A percentile compares a stretch with the other conserved stretches of the same genome.
Conservation (phyloP, 2,329 filamentous ascomycete genomes). For the Albifimbria verrucaria region DNA sequence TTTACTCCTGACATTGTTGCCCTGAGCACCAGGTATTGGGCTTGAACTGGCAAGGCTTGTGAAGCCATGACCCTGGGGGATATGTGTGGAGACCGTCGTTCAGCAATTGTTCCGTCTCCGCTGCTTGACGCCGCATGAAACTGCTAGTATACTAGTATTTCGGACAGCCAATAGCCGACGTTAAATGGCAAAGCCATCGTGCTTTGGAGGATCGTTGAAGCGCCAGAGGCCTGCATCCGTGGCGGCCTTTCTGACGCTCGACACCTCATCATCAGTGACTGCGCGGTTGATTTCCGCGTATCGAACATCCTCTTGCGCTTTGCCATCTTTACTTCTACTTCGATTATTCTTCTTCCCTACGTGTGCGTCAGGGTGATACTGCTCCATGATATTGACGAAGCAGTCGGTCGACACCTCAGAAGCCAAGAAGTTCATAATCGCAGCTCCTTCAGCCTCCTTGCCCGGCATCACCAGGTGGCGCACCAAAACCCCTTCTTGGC, state of each 20-base stretch:
- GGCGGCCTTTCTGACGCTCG: conserved; percentile 63
- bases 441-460: conserved; percentile 66
- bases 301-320: conserved; percentile 45
- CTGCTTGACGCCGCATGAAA: neutral
- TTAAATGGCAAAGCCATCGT: conserved; percentile 50
- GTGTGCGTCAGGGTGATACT: conserved; percentile 77
- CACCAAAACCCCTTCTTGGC: conserved; percentile 72
- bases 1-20: neutral
- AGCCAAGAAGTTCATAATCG: conserved; percentile 76
- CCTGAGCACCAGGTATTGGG: neutral
- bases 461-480: conserved; percentile 85
- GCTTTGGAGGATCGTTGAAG: conserved; percentile 63
- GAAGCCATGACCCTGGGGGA: too few species aligned
- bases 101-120: neutral
- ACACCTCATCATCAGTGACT: conserved; percentile 57
- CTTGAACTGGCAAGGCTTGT: too few species aligned
- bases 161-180: neutral
- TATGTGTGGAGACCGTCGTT: neutral
- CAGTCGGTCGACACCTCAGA: conserved; percentile 68
- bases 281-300: conserved; percentile 77
- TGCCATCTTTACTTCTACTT: conserved; percentile 12
- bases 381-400: conserved; percentile 87
- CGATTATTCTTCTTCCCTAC: conserved; percentile 64
- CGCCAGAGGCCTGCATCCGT: conserved; percentile 72
- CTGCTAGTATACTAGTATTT: neutral